Evolutionary conservation across 257 asterid species (phyloP).

Genomic region (Solanum pimpinellifolium): DNA sequence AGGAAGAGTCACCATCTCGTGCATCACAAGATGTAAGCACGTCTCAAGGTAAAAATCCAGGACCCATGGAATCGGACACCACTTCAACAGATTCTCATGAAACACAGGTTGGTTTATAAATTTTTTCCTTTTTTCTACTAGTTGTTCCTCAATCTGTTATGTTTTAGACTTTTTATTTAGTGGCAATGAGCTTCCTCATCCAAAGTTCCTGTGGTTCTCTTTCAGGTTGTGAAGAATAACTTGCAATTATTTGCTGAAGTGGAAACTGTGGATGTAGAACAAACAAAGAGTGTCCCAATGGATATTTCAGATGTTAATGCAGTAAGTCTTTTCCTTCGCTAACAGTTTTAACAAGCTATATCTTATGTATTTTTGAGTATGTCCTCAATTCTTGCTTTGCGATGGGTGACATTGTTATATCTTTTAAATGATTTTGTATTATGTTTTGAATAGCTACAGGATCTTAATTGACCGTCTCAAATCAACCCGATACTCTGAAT

Average conservation of each 20-base stretch:
- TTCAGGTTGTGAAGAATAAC: conserved; percentile 29
- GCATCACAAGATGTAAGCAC: conserved; percentile 29
- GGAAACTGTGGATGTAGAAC: conserved; percentile 22
- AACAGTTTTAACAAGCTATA: not conserved
- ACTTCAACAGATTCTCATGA: conserved; percentile 19
- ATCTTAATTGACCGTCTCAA: not conserved
- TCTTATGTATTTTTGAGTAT: not conserved
- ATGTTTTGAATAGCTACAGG: not conserved
- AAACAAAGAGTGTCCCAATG: conserved; percentile 12
- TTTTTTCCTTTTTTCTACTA: not conserved
- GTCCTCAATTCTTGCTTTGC: not conserved
- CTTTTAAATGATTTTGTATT: not conserved
- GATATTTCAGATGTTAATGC: conserved; percentile 15
- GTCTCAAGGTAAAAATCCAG: conserved; percentile 24
- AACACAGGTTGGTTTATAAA: conserved; percentile 26
- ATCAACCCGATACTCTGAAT: not conserved
- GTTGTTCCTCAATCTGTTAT: not conserved
- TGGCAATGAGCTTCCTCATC: not conserved
- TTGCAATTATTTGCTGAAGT: conserved; percentile 24
- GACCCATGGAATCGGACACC: conserved; percentile 17
- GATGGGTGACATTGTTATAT: not conserved
- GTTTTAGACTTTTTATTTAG: not conserved
- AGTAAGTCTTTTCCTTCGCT: conserved; percentile 24
- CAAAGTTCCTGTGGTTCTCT: not conserved
- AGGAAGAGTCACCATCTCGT: conserved; percentile 19